A percentile compares a stretch with the other conserved stretches of the same genome.
Conservation (phyloP, 2,329 filamentous ascomycete genomes). For the Scedosporium dehoogii region DNA sequence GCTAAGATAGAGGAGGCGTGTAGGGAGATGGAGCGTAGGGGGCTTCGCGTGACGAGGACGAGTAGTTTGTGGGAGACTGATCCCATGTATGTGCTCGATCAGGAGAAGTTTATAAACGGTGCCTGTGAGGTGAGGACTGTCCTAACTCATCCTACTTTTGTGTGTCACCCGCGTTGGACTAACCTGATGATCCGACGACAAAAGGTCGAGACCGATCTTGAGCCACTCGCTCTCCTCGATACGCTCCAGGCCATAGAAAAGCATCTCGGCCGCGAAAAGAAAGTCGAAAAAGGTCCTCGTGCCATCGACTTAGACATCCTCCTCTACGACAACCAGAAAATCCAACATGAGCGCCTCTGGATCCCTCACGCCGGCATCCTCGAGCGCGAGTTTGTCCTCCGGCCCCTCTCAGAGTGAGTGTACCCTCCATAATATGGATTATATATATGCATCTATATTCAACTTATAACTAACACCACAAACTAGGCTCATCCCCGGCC, state of each 20-base stretch:
- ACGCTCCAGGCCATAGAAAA: constrained; percentile 77
- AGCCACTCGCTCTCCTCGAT: constrained; percentile 68
- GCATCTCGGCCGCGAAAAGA: constrained; percentile 66
- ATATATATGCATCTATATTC: too few species aligned
- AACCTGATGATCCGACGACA: neutral
- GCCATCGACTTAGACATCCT: constrained; percentile 94
- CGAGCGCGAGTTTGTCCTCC: constrained; percentile 88
- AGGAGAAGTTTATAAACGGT: constrained; percentile 83
- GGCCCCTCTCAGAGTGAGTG: constrained; percentile 68
- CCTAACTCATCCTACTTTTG: neutral
- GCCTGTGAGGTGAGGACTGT: constrained; percentile 66
- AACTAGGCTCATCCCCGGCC: constrained; percentile 43
- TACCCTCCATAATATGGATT: neutral
- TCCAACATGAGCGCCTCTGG: constrained; percentile 63
- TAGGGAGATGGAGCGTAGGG: constrained; percentile 60
- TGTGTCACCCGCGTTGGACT: constrained; percentile 1
- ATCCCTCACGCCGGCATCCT: constrained; percentile 78
- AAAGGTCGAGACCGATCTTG: constrained; percentile 70
- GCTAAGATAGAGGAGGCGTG: constrained; percentile 79
- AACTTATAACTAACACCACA: constrained; percentile 2
- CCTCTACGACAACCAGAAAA: constrained; percentile 59
- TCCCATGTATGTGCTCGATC: constrained; percentile 92
- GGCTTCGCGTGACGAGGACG: constrained; percentile 66
- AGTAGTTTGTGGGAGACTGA: constrained; percentile 90
- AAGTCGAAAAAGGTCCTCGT: constrained; percentile 85